phyloP scores from a whole-genome alignment of 805 yeast genomes.

The Wickerhamomyces ciferrii region DNA sequence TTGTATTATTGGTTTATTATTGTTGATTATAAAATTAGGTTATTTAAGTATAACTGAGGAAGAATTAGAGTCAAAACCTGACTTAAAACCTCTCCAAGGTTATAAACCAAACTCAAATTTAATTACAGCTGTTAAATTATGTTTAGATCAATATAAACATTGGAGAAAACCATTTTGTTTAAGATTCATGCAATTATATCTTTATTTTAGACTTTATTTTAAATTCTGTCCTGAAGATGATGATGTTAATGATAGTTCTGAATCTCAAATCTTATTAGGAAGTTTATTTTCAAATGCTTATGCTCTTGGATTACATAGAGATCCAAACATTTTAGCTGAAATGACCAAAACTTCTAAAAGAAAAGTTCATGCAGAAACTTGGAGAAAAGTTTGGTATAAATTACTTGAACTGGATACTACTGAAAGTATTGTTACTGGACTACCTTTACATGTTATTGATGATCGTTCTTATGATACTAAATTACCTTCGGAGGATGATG shows the following conservation, averaged over 20 bases:
- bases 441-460: slow-evolving; percentile 12
- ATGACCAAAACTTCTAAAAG: slow-evolving; percentile 6
- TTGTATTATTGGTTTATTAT: slow-evolving; percentile 16
- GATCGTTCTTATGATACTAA: slow-evolving; percentile 15
- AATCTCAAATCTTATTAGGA: slow-evolving; percentile 40
- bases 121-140: slow-evolving; percentile 19
- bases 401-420: slow-evolving; percentile 19
- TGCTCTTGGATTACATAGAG: slow-evolving; percentile 52
- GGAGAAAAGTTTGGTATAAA: slow-evolving; percentile 22
- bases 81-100: slow-evolving; percentile 1
- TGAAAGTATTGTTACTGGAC: slow-evolving; percentile 9
- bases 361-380: slow-evolving; percentile 11
- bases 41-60: slow-evolving; percentile 11
- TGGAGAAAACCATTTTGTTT: slow-evolving; percentile 38
- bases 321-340: slow-evolving; percentile 32
- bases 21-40: slow-evolving; percentile 17
- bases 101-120: slow-evolving; percentile 7
- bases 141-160: slow-evolving; percentile 47
- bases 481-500: slow-evolving; percentile 26
- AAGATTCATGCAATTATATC: slow-evolving; percentile 46
- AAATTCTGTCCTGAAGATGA: slow-evolving; percentile 51
- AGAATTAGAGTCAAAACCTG: slow-evolving; percentile 6
- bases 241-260: slow-evolving; percentile 47
- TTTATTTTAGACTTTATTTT: slow-evolving; percentile 43
- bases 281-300: slow-evolving; percentile 48